Evolutionary conservation across 148 eudicot species (phyloP), one percentile per base, ranked within the genome.

Genomic region (Camellia granthamiana): DNA sequence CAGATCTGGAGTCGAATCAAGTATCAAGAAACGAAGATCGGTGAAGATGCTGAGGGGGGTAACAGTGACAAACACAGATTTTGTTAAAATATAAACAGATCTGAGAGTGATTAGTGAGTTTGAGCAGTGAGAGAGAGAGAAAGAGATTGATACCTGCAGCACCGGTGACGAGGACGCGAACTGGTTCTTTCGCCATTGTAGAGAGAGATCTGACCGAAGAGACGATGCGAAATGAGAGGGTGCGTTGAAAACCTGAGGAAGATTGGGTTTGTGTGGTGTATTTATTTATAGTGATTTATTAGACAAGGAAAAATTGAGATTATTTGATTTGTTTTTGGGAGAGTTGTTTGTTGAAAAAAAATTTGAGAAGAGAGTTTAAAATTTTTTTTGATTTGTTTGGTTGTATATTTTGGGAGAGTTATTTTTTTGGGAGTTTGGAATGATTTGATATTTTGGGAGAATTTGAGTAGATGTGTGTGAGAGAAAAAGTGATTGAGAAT

Each of bases 141-240:
- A 72, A 52, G 44, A 23, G 6, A 30, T 30, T 30, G 30, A 30
- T 86, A 94, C 98, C 98, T 19, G 94, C 94, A 38, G 94, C 92
- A 30, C 94, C 92, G 74, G 94, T 90, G 82, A 91, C 94, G 18
- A 91, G 94, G 41, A 91, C 92, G 75, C 94, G 88, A 71, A 88
- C 85, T 78, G 94, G 90, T 68, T 91, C 90, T 74, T 76, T 84
- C 62, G 90, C 90, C 94, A 91, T 91, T 67, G 76, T 30, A 5
- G 49, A 41, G 10, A 66, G 84, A 52, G 64, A 70, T 44, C 43
- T 7, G 30, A 38, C 30, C 30, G 1, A 43, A 5, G 51, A 42
- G 55, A 42, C 19, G 30, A 41, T 72, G 46, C 30, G 30, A 30
- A 10, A 41, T 14, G 64, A 74, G n/a, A 74, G 77, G 18, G 21